Base-by-base conservation (phyloP, 2,329 filamentous ascomycete species). In the Chalaropsis thielavioides region DNA sequence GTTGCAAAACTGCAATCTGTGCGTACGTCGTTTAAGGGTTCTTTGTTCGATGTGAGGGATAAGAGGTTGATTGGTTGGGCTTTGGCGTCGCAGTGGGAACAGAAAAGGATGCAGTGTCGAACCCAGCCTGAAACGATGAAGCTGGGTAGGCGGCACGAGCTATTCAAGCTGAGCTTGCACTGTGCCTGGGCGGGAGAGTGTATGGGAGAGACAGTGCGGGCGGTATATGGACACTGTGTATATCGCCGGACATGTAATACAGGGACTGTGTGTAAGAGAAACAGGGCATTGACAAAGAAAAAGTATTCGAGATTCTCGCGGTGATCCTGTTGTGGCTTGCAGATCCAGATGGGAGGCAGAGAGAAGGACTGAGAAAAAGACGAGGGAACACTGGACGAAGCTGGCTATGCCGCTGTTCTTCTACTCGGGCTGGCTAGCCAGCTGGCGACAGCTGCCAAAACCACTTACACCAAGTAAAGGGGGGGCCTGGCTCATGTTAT, bases 61-160 rank as follows among this genome's bases (percentile, higher is more conserved):
- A 24, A 38, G 27, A 58, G 27, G 13, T n/a, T 35, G 51, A 38
- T 58, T 58, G 51, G 35, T 58, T 58, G 43, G 43, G n/a, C 43
- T 17, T 15, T 13, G 51, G 51, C 51, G 51, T 58, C n/a, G 51
- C 24, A 58, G 51, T 35, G 24, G 27, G 51, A 58, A 19, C 46
- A 51, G 51, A 58, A 22, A 15, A 58, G 51, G 51, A 58, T 58
- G 51, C 51, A n/a, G 24, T 58, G 2, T 58, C 51, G 51, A 58
- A 58, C 51, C 38, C 27, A 13, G 15, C 17, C 51, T 58, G 51
- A 58, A 58, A 58, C 51, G 15, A 35, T n/a, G 31, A 15, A 38
- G 3, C 27, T 35, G 51, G 51, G 22, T 31, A 58, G 51, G 38
- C 51, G 51, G 27, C n/a, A 31, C 27, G 51, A 31, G 51, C 8